phyloP scores from a whole-genome alignment of 768 basidiomycete species.

The Boletellus emodensis region DNA sequence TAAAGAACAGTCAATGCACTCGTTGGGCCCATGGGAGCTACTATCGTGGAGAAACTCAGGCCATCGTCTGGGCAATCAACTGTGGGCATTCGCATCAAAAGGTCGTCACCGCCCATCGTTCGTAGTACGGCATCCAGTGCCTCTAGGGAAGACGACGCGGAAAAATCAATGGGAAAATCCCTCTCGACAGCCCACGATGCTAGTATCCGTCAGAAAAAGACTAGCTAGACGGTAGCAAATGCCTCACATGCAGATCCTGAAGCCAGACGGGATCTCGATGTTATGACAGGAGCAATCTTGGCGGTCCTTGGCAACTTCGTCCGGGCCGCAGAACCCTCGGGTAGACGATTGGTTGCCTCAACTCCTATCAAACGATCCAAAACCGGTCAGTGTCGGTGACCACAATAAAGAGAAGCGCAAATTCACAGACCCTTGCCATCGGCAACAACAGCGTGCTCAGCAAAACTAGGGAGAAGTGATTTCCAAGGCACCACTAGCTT shows the following conservation, averaged over 20 bases:
- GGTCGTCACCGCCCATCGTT: constrained; percentile 1
- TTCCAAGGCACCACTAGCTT: constrained; percentile 11
- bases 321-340: constrained; percentile 12
- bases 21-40: neutral
- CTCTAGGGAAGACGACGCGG: constrained; percentile 13
- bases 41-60: neutral
- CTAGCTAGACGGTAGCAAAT: neutral
- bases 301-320: neutral
- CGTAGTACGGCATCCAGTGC: constrained; percentile 13
- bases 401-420: neutral
- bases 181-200: neutral
- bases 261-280: neutral
- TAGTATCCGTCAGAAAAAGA: constrained; percentile 6
- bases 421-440: constrained; percentile 4
- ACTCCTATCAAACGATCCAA: constrained; percentile 4
- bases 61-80: neutral
- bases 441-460: neutral
- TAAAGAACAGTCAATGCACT: neutral
- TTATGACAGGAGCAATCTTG: neutral
- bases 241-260: constrained; percentile 7
- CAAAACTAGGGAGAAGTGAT: neutral
- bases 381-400: neutral
- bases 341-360: constrained; percentile 4
- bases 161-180: neutral
- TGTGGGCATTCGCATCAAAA: neutral